Evolutionary conservation across 495 filamentous ascomycete genomes (phyloP), one percentile per base, ranked within the genome.

Genomic region (Aspergillus steynii): DNA sequence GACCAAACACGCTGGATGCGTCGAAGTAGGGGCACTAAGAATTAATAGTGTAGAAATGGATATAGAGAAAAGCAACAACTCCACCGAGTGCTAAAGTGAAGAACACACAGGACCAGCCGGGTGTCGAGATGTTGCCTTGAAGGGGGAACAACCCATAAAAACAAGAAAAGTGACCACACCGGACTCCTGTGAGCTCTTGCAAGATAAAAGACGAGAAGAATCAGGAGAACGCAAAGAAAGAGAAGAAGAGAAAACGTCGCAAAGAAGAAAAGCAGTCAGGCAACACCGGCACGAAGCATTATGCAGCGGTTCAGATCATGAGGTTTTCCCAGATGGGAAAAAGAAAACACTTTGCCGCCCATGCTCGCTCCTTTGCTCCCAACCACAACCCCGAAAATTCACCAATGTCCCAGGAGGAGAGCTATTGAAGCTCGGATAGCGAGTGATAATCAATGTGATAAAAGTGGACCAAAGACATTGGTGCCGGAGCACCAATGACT

Each of bases 21-120:
- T 64, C 71, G 56, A 61, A 53, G 60, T 61, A 65, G 66, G 42
- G 53, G 61, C 55, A 66, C 59, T 71, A 68, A 62, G 59, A 60
- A 67, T 65, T 68, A 69, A 66, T 59, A 53, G 61, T 60, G 61
- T 61, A 64, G 60, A 65, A 56, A 59, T 20, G 58, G 54, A 67
- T 59, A 60, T 51, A 32, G 65, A 64, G 29, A 58, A 58, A 65
- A 65, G 63, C 61, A 64, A 71, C 63, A 79, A 79, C 75, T 74
- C 76, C 76, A 73, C 71, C 70, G 67, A 76, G 76, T 77, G 76
- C 76, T 68, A 76, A 67, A 77, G 63, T 56, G 61, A 72, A 67
- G 69, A 79, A 77, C 78, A 80, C 78, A 74, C 78, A 81, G 78
- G 78, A 77, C 78, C 78, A 81, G 78, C 78, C 78, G 68, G 75